Evolutionary conservation across 352 stramenopile genomes (phyloP).

Genomic region (Pythium rhizo-oryzae): DNA sequence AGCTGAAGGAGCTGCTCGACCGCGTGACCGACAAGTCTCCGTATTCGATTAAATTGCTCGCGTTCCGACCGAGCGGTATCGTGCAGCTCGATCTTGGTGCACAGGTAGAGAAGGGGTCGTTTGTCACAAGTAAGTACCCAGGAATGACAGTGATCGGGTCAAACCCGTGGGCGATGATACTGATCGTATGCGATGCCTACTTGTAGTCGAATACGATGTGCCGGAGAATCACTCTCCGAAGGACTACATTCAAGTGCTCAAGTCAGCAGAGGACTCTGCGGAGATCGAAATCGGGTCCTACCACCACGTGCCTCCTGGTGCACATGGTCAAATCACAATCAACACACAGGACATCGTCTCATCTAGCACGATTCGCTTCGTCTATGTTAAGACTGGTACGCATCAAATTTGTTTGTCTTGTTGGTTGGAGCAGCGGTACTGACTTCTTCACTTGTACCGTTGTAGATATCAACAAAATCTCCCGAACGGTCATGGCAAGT

Average conservation of each 20-base stretch:
- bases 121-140: constrained; percentile 68
- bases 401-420: not conserved
- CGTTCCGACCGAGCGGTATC: constrained; percentile 82
- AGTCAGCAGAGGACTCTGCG: constrained; percentile 67
- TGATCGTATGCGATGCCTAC: not conserved
- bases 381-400: constrained; percentile 83
- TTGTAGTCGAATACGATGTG: constrained; percentile 76
- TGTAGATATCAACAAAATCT: constrained; percentile 86
- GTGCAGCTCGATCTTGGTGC: constrained; percentile 82
- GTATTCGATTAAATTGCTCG: constrained; percentile 77
- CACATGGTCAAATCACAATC: constrained; percentile 75
- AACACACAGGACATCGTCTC: constrained; percentile 71
- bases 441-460: not conserved
- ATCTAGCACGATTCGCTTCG: constrained; percentile 74
- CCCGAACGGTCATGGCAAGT: constrained; percentile 78
- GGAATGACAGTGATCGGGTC: not conserved
- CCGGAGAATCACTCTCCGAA: constrained; percentile 82
- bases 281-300: constrained; percentile 82
- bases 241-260: constrained; percentile 87
- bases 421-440: not conserved
- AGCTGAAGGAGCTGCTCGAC: constrained; percentile 75
- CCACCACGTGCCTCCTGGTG: constrained; percentile 66
- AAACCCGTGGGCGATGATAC: not conserved
- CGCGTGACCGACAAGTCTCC: constrained; percentile 59
- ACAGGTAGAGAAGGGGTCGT: constrained; percentile 83